Evolutionary conservation across 495 filamentous ascomycete genomes (phyloP), one percentile per base, ranked within the genome.

Genomic region (Penicillium nucicola): DNA sequence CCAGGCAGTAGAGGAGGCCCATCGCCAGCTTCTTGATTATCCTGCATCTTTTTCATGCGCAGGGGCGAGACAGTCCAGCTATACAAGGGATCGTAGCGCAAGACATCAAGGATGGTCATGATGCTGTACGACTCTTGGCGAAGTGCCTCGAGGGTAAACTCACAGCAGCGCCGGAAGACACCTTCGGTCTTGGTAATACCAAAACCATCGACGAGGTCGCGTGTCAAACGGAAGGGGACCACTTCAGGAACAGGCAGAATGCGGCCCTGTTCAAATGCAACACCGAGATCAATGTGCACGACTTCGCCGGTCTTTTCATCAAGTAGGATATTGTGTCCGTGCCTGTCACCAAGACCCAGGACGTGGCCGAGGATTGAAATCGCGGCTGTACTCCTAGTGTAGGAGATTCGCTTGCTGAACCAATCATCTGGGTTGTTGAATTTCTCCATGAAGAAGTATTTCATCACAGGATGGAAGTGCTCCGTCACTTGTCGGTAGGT

Each of bases 151-250:
- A 98, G 79, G 0, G 92, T 97, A 61, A 97, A 97, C 66, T 98
- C 95, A 68, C 95, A 98, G 67, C 95, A 98, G 18, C 93, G 80
- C 10, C 92, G 83, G 73, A 97, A 98, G 2, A 97, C 89, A 7
- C 93, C 93, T 70, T 98, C 93, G 0, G 91, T 96, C 57, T 87
- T 87, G 28, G 90, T 95, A 55, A 97, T 89, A 17, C 93, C 93
- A 86, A 98, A 97, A 17, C 89, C 93, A 62, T 97, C 95, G 11
- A 97, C 90, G 23, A 98, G 83, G 64, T 98, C 93, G 18, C 93
- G 79, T n/a, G 93, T 97, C 50, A 98, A 69, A 4, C 93, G 81
- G 75, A 98, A 98, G 0, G 93, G 93, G 0, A 98, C 92, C 0
- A 95, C 84, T 70, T 98, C 93, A 0, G 93, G 95, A 0, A 97